phyloP scores from a whole-genome alignment of 1,284 basidiomycete species.

The Psilocybe mexicana region DNA sequence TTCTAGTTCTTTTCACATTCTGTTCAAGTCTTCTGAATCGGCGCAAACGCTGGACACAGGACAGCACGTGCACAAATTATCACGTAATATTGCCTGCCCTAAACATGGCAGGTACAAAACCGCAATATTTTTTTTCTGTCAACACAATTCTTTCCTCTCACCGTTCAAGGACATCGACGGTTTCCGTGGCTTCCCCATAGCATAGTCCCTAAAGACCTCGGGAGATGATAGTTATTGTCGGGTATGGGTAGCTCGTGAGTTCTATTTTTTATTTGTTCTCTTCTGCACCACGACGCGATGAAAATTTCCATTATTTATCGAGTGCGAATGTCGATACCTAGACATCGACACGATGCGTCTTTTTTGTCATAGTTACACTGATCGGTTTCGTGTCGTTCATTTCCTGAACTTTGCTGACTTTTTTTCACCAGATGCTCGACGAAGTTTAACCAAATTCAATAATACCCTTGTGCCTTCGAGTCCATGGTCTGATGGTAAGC shows the following conservation, averaged over 20 bases:
- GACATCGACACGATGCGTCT: slow-evolving; percentile 49
- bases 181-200: too few relatives aligned
- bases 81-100: not conserved
- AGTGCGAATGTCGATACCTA: slow-evolving; percentile 53
- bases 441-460: not conserved
- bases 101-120: not conserved
- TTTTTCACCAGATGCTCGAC: not conserved
- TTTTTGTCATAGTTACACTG: slow-evolving; percentile 90
- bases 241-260: not conserved
- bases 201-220: too few relatives aligned
- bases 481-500: not conserved
- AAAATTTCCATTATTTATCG: slow-evolving; percentile 46
- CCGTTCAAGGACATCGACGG: not conserved
- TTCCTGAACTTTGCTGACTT: slow-evolving; percentile 14
- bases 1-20: too few relatives aligned
- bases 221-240: not conserved
- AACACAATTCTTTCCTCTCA: not conserved
- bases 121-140: not conserved
- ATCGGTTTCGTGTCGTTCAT: slow-evolving; percentile 44
- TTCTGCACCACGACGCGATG: slow-evolving; percentile 51
- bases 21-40: too few relatives aligned
- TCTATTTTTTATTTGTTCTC: not conserved
- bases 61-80: not conserved
- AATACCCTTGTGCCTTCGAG: not conserved
- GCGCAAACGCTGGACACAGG: too few relatives aligned